Percentiles rank a stretch among this genome's conserved stretches.
phyloP scores from a whole-genome alignment of 177 flowering plant genomes.

The Vitis hybrid region DNA sequence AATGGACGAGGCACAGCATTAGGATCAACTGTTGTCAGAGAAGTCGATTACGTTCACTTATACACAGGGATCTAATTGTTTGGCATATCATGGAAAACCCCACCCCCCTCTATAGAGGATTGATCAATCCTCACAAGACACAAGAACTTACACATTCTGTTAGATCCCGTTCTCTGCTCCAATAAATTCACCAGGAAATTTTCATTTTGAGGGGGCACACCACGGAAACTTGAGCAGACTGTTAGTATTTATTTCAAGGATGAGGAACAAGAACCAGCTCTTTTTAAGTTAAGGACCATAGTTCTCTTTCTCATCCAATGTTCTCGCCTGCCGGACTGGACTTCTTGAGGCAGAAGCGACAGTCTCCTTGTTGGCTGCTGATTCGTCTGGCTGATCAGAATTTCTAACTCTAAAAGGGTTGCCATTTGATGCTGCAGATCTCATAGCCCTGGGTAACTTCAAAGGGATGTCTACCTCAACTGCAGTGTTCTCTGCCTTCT shows the following conservation, averaged over 20 bases:
- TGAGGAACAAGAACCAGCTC: background rate
- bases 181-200: background rate
- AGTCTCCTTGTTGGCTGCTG: too few species aligned
- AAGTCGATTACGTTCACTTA: background rate
- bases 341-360: background rate
- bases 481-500: slow-evolving; percentile 21
- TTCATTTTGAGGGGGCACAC: background rate
- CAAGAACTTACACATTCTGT: background rate
- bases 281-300: background rate
- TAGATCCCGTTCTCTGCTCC: background rate
- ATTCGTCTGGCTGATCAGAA: too few species aligned
- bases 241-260: background rate
- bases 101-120: background rate
- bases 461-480: too few species aligned
- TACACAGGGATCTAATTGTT: background rate
- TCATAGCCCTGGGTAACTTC: too few species aligned
- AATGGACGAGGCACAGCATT: background rate
- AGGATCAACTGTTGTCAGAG: background rate
- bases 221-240: background rate
- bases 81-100: background rate
- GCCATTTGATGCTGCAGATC: too few species aligned
- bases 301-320: background rate
- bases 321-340: background rate
- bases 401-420: too few species aligned
- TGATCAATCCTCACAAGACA: background rate